Conservation (phyloP, 1,139 yeast species). For the Petasospora rhodanensis region DNA sequence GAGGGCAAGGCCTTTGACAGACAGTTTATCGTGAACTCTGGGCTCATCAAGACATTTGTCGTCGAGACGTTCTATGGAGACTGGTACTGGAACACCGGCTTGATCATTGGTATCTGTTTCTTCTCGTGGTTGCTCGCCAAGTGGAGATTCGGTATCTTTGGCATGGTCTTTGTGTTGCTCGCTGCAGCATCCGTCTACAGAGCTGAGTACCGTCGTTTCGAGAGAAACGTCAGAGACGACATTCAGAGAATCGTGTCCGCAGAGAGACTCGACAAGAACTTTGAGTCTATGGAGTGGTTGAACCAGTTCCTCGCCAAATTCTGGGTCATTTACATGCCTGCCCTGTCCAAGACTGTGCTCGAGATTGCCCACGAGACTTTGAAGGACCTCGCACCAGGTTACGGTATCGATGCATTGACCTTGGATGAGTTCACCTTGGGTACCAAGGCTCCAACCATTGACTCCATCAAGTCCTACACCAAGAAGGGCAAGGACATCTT, state of each 20-base stretch:
- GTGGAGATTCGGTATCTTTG: conserved; percentile 51
- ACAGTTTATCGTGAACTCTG: conserved; percentile 26
- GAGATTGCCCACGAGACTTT: conserved; percentile 60
- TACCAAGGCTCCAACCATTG: conserved; percentile 71
- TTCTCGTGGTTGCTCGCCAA: conserved; percentile 62
- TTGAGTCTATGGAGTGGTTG: conserved; percentile 78
- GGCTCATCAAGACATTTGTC: conserved; percentile 51
- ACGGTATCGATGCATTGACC: conserved; percentile 68
- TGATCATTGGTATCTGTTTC: conserved; percentile 66
- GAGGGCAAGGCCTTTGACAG: conserved; percentile 26
- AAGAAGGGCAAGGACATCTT: conserved; percentile 59
- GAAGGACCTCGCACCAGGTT: conserved; percentile 74
- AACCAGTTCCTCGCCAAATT: conserved; percentile 71
- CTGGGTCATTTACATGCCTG: conserved; percentile 87
- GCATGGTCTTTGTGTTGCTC: conserved; percentile 52
- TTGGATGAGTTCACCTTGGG: conserved; percentile 78
- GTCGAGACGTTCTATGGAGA: conserved; percentile 67
- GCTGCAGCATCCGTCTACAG: conserved; percentile 64
- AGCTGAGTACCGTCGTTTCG: conserved; percentile 67
- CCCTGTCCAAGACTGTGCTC: conserved; percentile 70
- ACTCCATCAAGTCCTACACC: conserved; percentile 66
- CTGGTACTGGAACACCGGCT: conserved; percentile 63
- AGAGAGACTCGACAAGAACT: conserved; percentile 54
- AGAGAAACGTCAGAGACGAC: conserved; percentile 69
- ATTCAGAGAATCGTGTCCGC: conserved; percentile 56